These are phyloP conservation scores for Kitagawia praeruptora DNA, from an alignment of 129 eudicot genomes.

Conservation along the genomic window DNA sequence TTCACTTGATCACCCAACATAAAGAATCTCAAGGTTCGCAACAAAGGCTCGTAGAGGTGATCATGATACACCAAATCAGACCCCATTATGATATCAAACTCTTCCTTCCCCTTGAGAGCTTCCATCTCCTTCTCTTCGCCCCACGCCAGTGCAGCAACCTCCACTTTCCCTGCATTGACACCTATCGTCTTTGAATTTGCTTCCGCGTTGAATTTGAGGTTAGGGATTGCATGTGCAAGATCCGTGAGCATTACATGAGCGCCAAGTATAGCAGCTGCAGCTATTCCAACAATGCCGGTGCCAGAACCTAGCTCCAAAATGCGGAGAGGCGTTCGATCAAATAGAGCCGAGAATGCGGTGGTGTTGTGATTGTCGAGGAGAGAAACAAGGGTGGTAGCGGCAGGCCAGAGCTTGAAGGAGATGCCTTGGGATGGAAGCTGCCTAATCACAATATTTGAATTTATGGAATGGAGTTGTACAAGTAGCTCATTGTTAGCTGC, in stretches of 20 bases:
- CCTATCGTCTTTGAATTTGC: slow-evolving; percentile 28
- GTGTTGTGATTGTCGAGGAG: slow-evolving; percentile 41
- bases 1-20: slow-evolving; percentile 22
- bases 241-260: slow-evolving; percentile 80
- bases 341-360: slow-evolving; percentile 12
- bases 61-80: slow-evolving; percentile 90
- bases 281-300: slow-evolving; percentile 88
- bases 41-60: slow-evolving; percentile 64
- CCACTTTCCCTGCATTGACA: slow-evolving; percentile 44
- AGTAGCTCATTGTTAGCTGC: slow-evolving; percentile 4
- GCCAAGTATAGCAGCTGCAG: slow-evolving; percentile 63
- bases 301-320: slow-evolving; percentile 91
- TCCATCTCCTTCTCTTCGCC: slow-evolving; percentile 53
- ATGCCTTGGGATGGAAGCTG: slow-evolving; percentile 73
- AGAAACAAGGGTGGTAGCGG: slow-evolving; percentile 58
- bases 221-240: slow-evolving; percentile 65
- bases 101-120: slow-evolving; percentile 33
- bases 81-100: slow-evolving; percentile 54
- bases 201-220: slow-evolving; percentile 47
- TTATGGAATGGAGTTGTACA: slow-evolving; percentile 36
- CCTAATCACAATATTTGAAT: slow-evolving; percentile 44
- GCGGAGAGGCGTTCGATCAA: slow-evolving; percentile 27
- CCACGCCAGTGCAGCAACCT: slow-evolving; percentile 61
- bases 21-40: slow-evolving; percentile 52
- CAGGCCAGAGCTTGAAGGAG: slow-evolving; percentile 97